Conservation (phyloP, 306 rosid genomes). For the Vigna mungo region DNA sequence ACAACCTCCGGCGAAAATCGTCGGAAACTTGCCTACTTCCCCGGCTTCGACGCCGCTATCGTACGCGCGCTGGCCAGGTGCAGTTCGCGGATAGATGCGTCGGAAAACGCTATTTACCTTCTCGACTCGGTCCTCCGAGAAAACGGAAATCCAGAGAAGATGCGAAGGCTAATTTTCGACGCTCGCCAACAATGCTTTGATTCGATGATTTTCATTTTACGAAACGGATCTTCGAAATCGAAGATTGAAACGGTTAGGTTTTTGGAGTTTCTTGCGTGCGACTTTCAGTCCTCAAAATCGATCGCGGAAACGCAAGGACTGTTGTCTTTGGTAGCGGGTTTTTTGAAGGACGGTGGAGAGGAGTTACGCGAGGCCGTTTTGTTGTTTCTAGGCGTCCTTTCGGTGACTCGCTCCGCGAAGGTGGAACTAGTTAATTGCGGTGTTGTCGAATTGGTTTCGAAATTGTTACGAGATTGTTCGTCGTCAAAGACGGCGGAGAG, state of each 20-base stretch:
- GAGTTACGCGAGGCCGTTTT: conserved; percentile 48
- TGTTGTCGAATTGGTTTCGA: conserved; percentile 40
- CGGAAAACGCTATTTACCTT: conserved; percentile 44
- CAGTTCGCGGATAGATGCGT: conserved; percentile 21
- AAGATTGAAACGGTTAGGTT: conserved; percentile 51
- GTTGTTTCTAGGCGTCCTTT: conserved; percentile 43
- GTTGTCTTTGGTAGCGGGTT: conserved; percentile 35
- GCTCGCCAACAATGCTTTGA: conserved; percentile 45
- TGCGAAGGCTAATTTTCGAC: conserved; percentile 34
- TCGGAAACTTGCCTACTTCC: conserved; percentile 38
- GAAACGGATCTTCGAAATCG: conserved; percentile 45
- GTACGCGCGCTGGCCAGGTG: conserved; percentile 43
- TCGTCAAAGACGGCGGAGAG: conserved; percentile 37
- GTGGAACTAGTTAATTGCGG: conserved; percentile 53
- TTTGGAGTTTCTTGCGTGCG: conserved; percentile 51
- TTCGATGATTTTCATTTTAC: conserved; percentile 39
- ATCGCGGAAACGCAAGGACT: conserved; percentile 49
- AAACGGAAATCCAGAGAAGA: conserved; percentile 27
- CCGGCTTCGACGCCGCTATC: conserved; percentile 48
- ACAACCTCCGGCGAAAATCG: conserved; percentile 43
- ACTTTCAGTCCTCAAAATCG: conserved; percentile 50
- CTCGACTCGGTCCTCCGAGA: conserved; percentile 43
- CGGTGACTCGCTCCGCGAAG: conserved; percentile 52
- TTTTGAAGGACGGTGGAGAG: conserved; percentile 16
- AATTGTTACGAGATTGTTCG: conserved; percentile 19